Evolutionary conservation across 2,329 filamentous ascomycete genomes (phyloP), one percentile per base, ranked within the genome.

Genomic region (Hypoxylon sp.): DNA sequence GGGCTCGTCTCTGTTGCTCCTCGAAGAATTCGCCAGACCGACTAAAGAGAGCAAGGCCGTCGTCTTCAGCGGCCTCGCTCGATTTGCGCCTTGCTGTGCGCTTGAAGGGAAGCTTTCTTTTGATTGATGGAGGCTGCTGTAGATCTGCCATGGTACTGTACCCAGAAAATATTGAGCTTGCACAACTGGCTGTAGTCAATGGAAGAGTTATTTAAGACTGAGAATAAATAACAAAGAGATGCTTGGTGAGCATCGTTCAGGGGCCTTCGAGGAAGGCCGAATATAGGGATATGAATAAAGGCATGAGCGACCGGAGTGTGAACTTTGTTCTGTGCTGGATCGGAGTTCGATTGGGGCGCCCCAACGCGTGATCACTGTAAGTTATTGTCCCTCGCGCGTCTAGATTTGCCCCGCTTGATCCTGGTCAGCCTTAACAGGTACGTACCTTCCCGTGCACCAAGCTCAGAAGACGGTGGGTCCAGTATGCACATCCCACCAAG

Each of bases 11-110:
- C 68, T 80, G 75, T 36, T 75, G 77, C 30, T 83, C 80, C n/a
- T 80, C 79, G 52, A 83, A 84, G 72, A 85, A 84, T 61, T 82
- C 79, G 65, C 81, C 82, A 11, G 82, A 79, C 4, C 83, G 82
- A 42, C 81, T 79, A 67, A 88, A 88, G 4, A 87, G 76, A 1
- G 77, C 78, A 9, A 87, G 77, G 2, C 73, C 75, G 52, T 81
- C 78, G 26, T 76, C 78, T 38, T 46, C 54, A 60, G 72, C 58
- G n/a, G 72, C 74, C 1, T 78, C 73, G 22, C 66, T 68, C 1
- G 74, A 71, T 44, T 73, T 72, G 46, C 78, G 80, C 66, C 81
- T 73, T 18, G 78, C 81, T 1, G 82, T 84, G 11, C 81, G 81
- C 65, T 85, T 85, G 74, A 85, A 85, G 0, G 83, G 83, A 1